phyloP scores from a whole-genome alignment of 2,329 filamentous ascomycete species.

The Botryosphaeria dothidea region DNA sequence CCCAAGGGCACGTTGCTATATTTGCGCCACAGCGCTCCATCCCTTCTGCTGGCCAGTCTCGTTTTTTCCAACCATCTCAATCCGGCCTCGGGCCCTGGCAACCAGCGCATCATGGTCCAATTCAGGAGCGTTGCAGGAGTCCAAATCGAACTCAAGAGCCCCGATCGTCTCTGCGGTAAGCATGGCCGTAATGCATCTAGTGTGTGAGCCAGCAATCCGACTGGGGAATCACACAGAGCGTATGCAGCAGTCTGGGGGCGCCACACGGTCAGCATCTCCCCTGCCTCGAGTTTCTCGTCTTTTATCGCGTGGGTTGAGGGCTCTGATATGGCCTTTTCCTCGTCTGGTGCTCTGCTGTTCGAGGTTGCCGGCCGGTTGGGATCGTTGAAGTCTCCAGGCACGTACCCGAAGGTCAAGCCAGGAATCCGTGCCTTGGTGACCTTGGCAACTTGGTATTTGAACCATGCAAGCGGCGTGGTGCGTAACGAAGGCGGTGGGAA shows the following conservation, averaged over 20 bases:
- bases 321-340: neutral
- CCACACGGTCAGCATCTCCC: neutral
- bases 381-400: constrained; percentile 49
- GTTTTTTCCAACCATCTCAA: constrained; percentile 50
- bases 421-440: constrained; percentile 41
- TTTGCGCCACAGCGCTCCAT: neutral
- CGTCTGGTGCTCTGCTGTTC: neutral
- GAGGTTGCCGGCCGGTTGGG: neutral
- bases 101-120: constrained; percentile 63
- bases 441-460: constrained; percentile 58
- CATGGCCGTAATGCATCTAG: constrained; percentile 35
- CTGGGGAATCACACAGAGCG: constrained; percentile 40
- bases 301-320: neutral
- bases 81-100: constrained; percentile 64
- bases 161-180: neutral
- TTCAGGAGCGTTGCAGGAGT: constrained; percentile 48
- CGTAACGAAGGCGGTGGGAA: constrained; percentile 52
- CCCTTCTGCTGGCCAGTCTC: neutral
- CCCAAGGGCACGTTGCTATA: constrained; percentile 35
- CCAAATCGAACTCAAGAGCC: neutral
- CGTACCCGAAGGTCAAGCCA: constrained; percentile 58
- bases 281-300: neutral
- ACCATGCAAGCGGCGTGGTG: constrained; percentile 50
- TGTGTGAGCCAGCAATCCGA: constrained; percentile 35
- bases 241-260: constrained; percentile 39